Base-by-base conservation (phyloP, 371 early-diverging fungal species). In the Actinomucor elegans region DNA sequence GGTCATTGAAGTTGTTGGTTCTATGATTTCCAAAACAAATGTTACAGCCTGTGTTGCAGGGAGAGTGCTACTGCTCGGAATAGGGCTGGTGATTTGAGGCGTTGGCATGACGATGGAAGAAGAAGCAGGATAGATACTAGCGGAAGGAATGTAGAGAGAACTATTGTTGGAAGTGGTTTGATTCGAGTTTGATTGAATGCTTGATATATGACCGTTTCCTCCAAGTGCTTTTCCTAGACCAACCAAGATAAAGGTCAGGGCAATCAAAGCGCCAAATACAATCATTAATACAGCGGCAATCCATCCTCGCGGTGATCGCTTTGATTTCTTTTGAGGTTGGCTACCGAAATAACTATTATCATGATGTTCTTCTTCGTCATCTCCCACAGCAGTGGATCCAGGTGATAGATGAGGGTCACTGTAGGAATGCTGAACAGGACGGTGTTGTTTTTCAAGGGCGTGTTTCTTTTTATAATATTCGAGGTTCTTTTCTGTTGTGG, bases 381-480 rank as follows among this genome's bases (percentile, higher is more conserved):
- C 50, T 1, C 44, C 57, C 10, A 57, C 51, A 4, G 57, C 57
- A 11, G 57, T 57, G 2, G 57, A 57, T 12, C 57, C 50, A n/a
- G 57, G 57, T 7, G 57, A 57, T 3, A 57, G 28, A n/a, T 15
- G 27, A 20, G 50, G 57, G 32, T 50, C 57, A 15, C 50, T 48
- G 26, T 56, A 48, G 4, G 41, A 50, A 23, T 40, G 48, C 31
- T n/a, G 20, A 15, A 40, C 40, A 18, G 40, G 15, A 8, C 29
- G 24, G 4, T 42, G 42, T 14, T 41, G 42, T 27, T 42, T 42
- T 42, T 42, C 27, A 26, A 14, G 42, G 7, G 24, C 6, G 3
- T 26, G 42, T n/a, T 5, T 6, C 2, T 23, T n/a, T 5, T 10
- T 26, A 15, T 14, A 27, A 2, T 42, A 15, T 14, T 4, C n/a